Evolutionary conservation across 1,284 basidiomycete genomes (phyloP).

Genomic region (Tylopilus microsporus): DNA sequence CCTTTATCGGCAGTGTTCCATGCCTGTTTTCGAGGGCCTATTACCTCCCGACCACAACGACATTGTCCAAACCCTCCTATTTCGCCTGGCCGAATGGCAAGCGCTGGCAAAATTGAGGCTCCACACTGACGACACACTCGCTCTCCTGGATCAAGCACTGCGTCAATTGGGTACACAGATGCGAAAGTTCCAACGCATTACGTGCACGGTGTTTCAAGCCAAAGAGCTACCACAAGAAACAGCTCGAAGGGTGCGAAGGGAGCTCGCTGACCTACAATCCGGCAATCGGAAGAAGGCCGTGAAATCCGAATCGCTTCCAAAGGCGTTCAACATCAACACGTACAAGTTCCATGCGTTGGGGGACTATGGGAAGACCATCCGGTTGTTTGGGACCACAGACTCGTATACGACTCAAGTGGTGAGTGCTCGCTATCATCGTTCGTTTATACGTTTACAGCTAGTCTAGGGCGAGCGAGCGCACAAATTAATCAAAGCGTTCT

Average conservation of each 20-base stretch:
- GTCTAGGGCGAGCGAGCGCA: constrained; percentile 2
- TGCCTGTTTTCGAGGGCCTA: neutral
- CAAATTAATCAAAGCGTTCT: neutral
- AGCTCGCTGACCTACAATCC: neutral
- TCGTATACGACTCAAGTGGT: neutral
- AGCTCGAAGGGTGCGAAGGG: neutral
- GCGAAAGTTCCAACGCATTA: neutral
- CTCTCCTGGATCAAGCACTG: neutral
- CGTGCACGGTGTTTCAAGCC: neutral
- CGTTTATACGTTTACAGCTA: no score
- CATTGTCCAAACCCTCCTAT: neutral
- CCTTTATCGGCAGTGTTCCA: neutral
- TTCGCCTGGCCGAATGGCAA: constrained; percentile 1
- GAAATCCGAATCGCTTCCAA: neutral
- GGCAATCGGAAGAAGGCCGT: neutral
- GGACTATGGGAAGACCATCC: neutral
- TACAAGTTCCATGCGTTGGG: neutral
- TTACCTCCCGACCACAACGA: neutral
- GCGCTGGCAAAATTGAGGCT: neutral
- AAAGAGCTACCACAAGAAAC: neutral
- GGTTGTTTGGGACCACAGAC: neutral
- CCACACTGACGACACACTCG: neutral
- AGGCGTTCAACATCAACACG: neutral
- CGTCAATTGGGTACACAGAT: neutral
- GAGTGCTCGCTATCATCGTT: no score